Percentiles rank a stretch among this genome's conserved stretches.
Evolutionary conservation across 202 grass and related monocot species (phyloP).

Genomic region (Hordeum pubiflorum): DNA sequence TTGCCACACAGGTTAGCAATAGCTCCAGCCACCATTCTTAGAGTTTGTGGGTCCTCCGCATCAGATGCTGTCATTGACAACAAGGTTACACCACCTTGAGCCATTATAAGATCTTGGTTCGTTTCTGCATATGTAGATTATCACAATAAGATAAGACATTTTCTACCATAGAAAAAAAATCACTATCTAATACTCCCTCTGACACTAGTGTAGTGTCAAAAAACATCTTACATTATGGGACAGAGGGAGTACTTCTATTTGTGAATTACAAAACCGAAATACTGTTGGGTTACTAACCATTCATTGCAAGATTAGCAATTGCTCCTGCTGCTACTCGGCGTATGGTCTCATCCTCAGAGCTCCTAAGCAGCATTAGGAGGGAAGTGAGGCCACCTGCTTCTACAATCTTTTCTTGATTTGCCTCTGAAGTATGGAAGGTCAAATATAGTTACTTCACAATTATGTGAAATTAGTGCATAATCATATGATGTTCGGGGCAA

Average conservation of each 20-base stretch:
- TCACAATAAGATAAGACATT: not conserved
- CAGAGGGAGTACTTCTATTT: not conserved
- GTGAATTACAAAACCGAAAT: conserved; percentile 3
- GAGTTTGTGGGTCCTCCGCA: conserved; percentile 92
- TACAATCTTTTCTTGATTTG: conserved; percentile 99
- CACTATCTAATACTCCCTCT: not conserved
- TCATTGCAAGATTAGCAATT: conserved; percentile 99
- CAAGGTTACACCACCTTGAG: conserved; percentile 78
- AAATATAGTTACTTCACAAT: conserved; percentile 14
- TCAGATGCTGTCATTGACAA: conserved; percentile 96
- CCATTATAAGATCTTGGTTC: conserved; percentile 99
- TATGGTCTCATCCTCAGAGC: conserved; percentile 96
- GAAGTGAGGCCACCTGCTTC: conserved; percentile 97
- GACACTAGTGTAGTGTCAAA: no score
- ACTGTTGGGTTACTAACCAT: conserved; percentile 47
- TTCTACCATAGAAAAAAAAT: not conserved
- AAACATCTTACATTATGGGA: no score
- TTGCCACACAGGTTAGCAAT: conserved; percentile 99
- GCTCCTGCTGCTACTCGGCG: conserved; percentile 92
- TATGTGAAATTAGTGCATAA: not conserved
- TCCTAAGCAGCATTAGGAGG: conserved; percentile 82
- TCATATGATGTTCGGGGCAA: not conserved
- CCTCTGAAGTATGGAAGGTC: conserved; percentile 56
- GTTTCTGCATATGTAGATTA: conserved; percentile 60
- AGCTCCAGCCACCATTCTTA: conserved; percentile 98